phyloP scores from a whole-genome alignment of 1,139 yeast species.

The Nakaseomyces uthaithaninus region DNA sequence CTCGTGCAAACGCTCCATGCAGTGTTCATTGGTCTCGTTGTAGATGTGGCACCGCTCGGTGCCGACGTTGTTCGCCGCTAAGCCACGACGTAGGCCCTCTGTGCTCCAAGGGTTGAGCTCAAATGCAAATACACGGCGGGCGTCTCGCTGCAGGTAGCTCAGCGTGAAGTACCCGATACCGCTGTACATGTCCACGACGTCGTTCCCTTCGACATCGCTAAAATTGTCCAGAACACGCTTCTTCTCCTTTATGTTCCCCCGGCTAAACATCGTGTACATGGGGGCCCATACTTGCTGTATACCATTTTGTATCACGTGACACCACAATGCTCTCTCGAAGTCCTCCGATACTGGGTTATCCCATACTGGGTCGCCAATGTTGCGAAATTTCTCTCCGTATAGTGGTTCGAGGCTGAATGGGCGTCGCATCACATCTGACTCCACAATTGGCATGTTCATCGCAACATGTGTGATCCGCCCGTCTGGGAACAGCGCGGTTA shows the following conservation, averaged over 20 bases:
- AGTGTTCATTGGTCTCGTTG: conserved; percentile 52
- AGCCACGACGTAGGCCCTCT: conserved; percentile 57
- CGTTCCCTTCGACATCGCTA: conserved; percentile 33
- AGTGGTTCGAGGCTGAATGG: conserved; percentile 55
- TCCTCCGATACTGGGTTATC: conserved; percentile 39
- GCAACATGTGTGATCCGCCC: conserved; percentile 53
- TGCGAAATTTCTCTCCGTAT: conserved; percentile 44
- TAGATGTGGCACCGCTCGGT: conserved; percentile 29
- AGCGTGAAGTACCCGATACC: conserved; percentile 85
- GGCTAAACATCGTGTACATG: conserved; percentile 71
- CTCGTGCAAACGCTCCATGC: conserved; percentile 36
- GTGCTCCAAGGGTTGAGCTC: conserved; percentile 83
- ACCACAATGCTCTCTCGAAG: conserved; percentile 59
- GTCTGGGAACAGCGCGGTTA: conserved; percentile 22
- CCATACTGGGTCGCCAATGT: conserved; percentile 21
- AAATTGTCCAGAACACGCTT: conserved; percentile 46
- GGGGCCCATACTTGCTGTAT: conserved; percentile 82
- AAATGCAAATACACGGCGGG: conserved; percentile 59
- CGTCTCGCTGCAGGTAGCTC: conserved; percentile 52
- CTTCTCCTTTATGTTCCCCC: conserved; percentile 86
- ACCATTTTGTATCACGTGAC: conserved; percentile 62
- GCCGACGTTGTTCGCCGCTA: conserved; percentile 39
- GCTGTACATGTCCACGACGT: conserved; percentile 63
- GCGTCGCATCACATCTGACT: conserved; percentile 46
- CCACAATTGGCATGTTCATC: conserved; percentile 58